A percentile compares a stretch with the other conserved stretches of the same genome.
Conservation (phyloP, 192 early-diverging fungal genomes). For the Backusella liffmaniae region DNA sequence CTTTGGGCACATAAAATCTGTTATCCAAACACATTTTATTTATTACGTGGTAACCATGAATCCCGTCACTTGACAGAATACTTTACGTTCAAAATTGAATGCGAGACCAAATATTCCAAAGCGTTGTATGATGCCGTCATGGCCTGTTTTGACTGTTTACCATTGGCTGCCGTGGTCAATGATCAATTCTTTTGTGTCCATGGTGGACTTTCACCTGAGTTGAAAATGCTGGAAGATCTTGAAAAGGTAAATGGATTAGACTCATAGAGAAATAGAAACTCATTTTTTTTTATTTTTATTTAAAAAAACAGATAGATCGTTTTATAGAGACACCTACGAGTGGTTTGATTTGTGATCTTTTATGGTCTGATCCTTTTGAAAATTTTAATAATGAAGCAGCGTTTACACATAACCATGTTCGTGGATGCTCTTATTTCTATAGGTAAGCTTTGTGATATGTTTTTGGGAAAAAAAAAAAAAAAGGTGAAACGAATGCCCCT, state of each 20-base stretch:
- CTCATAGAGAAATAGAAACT: too few relatives aligned
- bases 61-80: conserved; percentile 96
- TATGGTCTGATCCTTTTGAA: conserved; percentile 92
- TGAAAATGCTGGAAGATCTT: conserved; percentile 86
- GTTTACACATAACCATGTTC: conserved; percentile 88
- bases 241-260: conserved; percentile 59
- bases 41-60: conserved; percentile 97
- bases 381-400: conserved; percentile 89
- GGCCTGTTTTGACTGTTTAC: conserved; percentile 90
- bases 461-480: neutral
- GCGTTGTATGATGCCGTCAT: conserved; percentile 80
- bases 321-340: too few relatives aligned
- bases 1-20: conserved; percentile 87
- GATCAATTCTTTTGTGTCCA: conserved; percentile 91
- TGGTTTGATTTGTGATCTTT: conserved; percentile 90
- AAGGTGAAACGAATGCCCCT: neutral
- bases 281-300: too few relatives aligned
- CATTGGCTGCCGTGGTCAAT: conserved; percentile 86
- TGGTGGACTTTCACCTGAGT: conserved; percentile 88
- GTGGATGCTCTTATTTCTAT: conserved; percentile 92
- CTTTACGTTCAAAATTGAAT: conserved; percentile 94
- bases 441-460: neutral
- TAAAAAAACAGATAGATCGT: too few relatives aligned
- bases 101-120: conserved; percentile 86
- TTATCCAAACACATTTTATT: conserved; percentile 79